Conservation (phyloP, 2,329 filamentous ascomycete genomes). For the Xylogone sp. region DNA sequence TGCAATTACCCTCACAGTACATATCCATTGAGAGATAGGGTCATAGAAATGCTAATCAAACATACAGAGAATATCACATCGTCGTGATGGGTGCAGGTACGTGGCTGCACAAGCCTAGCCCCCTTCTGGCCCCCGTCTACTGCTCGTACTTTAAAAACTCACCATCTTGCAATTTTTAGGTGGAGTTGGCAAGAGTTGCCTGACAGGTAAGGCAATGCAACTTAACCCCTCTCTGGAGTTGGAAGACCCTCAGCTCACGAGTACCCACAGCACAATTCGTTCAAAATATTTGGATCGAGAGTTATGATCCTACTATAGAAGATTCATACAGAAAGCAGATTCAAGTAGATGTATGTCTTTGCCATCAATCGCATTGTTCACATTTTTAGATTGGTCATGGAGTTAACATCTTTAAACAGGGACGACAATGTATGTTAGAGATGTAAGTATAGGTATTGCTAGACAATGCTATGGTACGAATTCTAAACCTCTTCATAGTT, state of each 20-base stretch:
- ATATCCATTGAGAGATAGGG: background rate
- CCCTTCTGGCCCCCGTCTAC: too few relatives aligned
- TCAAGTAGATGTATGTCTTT: constrained; percentile 66
- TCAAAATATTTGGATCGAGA: constrained; percentile 73
- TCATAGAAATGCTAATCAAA: background rate
- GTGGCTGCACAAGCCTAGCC: constrained; percentile 16
- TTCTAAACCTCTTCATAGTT: constrained; percentile 31
- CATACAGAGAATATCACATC: constrained; percentile 61
- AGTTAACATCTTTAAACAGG: constrained; percentile 36
- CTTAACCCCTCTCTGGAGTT: constrained; percentile 12
- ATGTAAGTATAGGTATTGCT: constrained; percentile 46
- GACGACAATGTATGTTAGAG: constrained; percentile 69
- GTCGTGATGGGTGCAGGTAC: constrained; percentile 61
- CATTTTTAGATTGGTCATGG: too few relatives aligned
- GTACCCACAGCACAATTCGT: constrained; percentile 63
- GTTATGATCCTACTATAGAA: constrained; percentile 60
- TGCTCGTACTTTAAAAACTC: too few relatives aligned
- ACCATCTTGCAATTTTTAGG: constrained; percentile 39
- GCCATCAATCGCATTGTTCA: too few relatives aligned
- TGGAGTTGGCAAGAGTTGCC: constrained; percentile 72
- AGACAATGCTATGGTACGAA: background rate
- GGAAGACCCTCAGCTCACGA: background rate
- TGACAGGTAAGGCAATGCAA: constrained; percentile 55
- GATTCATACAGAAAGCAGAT: constrained; percentile 58
- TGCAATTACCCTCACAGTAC: background rate